Evolutionary conservation across 1,284 basidiomycete genomes (phyloP).

Genomic region (Neonothopanus nambi): DNA sequence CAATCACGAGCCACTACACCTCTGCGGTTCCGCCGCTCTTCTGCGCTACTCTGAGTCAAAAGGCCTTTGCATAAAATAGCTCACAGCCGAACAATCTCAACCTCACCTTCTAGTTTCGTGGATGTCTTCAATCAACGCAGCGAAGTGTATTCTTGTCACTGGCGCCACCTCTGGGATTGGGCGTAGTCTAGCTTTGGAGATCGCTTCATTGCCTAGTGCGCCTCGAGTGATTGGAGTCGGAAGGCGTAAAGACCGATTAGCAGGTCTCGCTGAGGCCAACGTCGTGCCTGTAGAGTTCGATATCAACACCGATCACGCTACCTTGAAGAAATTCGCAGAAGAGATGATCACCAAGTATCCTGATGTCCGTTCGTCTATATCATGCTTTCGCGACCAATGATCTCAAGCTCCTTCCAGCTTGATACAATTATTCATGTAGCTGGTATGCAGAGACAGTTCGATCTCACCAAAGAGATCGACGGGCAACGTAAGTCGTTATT

Average conservation of each 20-base stretch:
- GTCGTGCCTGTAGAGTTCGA: conserved; percentile 46
- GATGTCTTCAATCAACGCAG: conserved; percentile 50
- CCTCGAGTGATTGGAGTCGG: conserved; percentile 59
- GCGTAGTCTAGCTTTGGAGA: conserved; percentile 54
- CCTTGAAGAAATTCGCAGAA: conserved; percentile 42
- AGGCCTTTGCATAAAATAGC: no score
- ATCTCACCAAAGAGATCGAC: conserved; percentile 52
- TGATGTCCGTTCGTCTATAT: conserved; percentile 38
- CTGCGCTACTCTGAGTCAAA: no score
- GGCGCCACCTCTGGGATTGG: conserved; percentile 67
- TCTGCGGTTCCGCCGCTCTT: no score
- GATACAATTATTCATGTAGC: conserved; percentile 49
- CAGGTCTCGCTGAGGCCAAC: conserved; percentile 41
- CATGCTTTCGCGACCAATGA: background rate
- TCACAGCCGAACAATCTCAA: background rate
- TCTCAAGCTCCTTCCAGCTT: conserved; percentile 35
- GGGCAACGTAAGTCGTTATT: conserved; percentile 38
- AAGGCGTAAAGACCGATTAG: conserved; percentile 51
- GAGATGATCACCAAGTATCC: conserved; percentile 44
- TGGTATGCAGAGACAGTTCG: conserved; percentile 53
- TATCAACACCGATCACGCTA: conserved; percentile 37
- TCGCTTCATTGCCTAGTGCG: conserved; percentile 48
- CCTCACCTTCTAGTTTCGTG: background rate
- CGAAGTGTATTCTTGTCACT: conserved; percentile 58
- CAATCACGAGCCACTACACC: no score